A percentile compares a stretch with the other conserved stretches of the same genome.
Evolutionary conservation across 257 asterid species (phyloP).

Genomic region (Salvia rosmarinus): DNA sequence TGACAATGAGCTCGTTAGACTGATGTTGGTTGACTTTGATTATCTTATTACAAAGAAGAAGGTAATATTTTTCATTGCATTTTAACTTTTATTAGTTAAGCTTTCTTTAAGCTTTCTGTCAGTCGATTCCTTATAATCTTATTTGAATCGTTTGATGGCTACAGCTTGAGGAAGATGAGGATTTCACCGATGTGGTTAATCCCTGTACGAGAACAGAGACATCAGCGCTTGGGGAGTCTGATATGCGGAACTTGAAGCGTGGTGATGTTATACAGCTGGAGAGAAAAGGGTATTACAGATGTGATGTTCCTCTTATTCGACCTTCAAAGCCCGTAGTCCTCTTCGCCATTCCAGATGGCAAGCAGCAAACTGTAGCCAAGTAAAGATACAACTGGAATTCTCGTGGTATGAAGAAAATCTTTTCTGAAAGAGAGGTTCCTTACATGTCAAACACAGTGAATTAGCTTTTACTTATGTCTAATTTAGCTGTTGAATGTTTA

Average conservation of each 20-base stretch:
- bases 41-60: constrained; percentile 89
- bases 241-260: constrained; percentile 79
- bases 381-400: constrained; percentile 25
- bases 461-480: neutral
- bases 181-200: constrained; percentile 73
- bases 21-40: constrained; percentile 75
- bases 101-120: no score
- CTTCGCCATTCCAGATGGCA: constrained; percentile 93
- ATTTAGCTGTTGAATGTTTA: neutral
- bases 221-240: constrained; percentile 77
- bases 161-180: constrained; percentile 93
- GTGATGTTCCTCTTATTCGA: constrained; percentile 74
- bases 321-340: constrained; percentile 69
- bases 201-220: constrained; percentile 76
- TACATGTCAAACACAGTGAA: neutral
- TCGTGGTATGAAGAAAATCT: constrained; percentile 8
- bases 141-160: constrained; percentile 26
- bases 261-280: constrained; percentile 89
- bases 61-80: constrained; percentile 45
- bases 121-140: neutral
- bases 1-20: constrained; percentile 63
- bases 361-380: constrained; percentile 67
- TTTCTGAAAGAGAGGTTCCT: neutral
- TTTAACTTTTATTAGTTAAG: neutral
- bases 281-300: constrained; percentile 89